phyloP scores from a whole-genome alignment of 2,329 filamentous ascomycete genomes.

The Botrytis pseudocinerea region DNA sequence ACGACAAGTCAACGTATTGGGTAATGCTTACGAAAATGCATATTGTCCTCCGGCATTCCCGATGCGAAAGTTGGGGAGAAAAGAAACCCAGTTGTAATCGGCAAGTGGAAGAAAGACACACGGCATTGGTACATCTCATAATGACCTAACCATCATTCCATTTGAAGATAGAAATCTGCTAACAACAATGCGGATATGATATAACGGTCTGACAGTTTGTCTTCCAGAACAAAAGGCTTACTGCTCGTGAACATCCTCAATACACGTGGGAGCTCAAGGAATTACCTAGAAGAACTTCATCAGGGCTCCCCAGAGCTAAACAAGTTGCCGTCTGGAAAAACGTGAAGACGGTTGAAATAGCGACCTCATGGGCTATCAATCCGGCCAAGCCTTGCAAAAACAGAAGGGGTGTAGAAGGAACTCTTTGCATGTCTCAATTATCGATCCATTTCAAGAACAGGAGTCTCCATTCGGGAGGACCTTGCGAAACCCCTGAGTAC shows the following conservation, averaged over 20 bases:
- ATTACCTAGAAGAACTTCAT: conserved; percentile 17
- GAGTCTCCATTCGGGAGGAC: conserved; percentile 5
- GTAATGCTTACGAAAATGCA: conserved; percentile 18
- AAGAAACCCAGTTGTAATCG: background rate
- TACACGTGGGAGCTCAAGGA: conserved; percentile 21
- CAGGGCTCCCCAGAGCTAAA: conserved; percentile 8
- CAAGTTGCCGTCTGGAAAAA: conserved; percentile 9
- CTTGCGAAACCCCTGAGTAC: conserved; percentile 8
- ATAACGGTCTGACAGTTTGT: conserved; percentile 17
- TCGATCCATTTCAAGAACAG: background rate
- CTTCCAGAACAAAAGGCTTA: background rate
- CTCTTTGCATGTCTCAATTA: conserved; percentile 17
- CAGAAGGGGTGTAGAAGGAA: background rate
- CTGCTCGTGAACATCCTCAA: background rate
- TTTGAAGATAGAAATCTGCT: background rate
- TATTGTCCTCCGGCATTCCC: background rate
- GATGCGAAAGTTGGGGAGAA: background rate
- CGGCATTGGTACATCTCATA: background rate
- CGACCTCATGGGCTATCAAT: background rate
- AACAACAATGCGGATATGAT: conserved; percentile 3
- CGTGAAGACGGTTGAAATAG: conserved; percentile 11
- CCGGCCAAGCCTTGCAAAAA: conserved; percentile 9
- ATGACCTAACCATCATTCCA: background rate
- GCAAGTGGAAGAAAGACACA: background rate
- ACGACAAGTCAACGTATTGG: background rate